Percentiles rank a stretch among this genome's conserved stretches.
Conservation (phyloP, 179 eudicot species). For the Silene noctiflora region DNA sequence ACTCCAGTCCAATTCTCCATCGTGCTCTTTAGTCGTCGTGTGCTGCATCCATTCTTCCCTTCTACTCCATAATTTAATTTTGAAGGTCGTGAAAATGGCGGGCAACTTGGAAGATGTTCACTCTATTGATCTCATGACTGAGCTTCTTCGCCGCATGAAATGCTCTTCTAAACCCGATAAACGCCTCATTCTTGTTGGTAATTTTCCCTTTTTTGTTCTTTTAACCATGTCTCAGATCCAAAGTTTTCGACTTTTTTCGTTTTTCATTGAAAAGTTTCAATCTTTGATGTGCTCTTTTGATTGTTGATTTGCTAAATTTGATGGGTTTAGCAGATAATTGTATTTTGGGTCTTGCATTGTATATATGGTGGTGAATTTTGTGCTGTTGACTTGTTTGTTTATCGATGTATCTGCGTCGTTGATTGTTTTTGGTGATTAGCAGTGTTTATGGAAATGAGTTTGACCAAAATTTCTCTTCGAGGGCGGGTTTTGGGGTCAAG, state of each 20-base stretch:
- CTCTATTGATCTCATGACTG: slow-evolving; percentile 64
- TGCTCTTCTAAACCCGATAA: slow-evolving; percentile 80
- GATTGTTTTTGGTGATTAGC: background rate
- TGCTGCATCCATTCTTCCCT: too few relatives aligned
- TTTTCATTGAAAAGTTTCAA: background rate
- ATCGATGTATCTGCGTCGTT: background rate
- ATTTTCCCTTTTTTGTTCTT: background rate
- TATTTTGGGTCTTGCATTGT: background rate
- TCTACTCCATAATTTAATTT: background rate
- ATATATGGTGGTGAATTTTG: background rate
- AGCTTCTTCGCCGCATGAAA: slow-evolving; percentile 91
- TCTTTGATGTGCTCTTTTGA: background rate
- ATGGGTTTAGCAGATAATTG: background rate
- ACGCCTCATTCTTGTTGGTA: slow-evolving; percentile 73
- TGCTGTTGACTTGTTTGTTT: background rate
- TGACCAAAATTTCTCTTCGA: background rate
- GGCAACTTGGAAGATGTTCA: slow-evolving; percentile 65
- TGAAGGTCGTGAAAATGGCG: slow-evolving; percentile 23
- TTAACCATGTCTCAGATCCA: slow-evolving; percentile 1
- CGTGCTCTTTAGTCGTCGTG: too few relatives aligned
- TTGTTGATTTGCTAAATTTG: background rate
- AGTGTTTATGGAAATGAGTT: background rate
- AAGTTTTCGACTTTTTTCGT: background rate
- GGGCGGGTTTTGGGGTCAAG: background rate
- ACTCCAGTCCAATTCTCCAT: too few relatives aligned